A percentile compares a stretch with the other conserved stretches of the same genome.
These are phyloP conservation scores for Capillidium rhysosporum DNA, from an alignment of 371 early-diverging fungal species.

Conservation along the genomic window DNA sequence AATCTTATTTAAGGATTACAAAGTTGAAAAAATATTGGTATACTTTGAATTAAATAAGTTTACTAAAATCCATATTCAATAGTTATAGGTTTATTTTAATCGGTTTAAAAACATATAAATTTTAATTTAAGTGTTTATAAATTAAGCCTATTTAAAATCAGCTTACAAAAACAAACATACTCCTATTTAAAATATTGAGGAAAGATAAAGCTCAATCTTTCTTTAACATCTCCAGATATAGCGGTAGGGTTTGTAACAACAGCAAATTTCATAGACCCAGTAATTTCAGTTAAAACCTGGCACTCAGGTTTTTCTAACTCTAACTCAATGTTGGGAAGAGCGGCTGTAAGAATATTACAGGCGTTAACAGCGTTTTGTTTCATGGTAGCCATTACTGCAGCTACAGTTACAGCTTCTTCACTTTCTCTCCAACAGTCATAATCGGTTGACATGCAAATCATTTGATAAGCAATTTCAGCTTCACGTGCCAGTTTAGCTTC, in stretches of 20 bases:
- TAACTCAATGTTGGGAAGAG: slow-evolving; percentile 52
- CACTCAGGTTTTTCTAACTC: slow-evolving; percentile 23
- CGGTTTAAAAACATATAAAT: no score
- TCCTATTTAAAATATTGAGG: slow-evolving; percentile 43
- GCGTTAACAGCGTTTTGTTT: slow-evolving; percentile 69
- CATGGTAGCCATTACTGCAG: slow-evolving; percentile 81
- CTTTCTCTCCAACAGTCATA: slow-evolving; percentile 93
- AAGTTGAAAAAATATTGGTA: no score
- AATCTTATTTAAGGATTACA: no score
- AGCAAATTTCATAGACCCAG: slow-evolving; percentile 53
- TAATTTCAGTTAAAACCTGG: slow-evolving; percentile 20
- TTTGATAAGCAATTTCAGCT: slow-evolving; percentile 92
- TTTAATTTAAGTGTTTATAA: background rate
- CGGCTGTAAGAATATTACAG: slow-evolving; percentile 47
- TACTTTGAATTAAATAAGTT: no score
- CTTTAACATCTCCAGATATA: slow-evolving; percentile 42
- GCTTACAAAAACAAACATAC: background rate
- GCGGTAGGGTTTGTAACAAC: slow-evolving; percentile 52
- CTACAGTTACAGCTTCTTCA: slow-evolving; percentile 81
- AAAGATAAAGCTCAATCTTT: slow-evolving; percentile 58
- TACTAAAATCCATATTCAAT: no score
- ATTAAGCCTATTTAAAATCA: background rate
- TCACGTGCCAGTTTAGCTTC: slow-evolving; percentile 94
- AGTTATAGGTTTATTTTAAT: no score
- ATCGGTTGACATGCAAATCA: slow-evolving; percentile 98